A percentile compares a stretch with the other conserved stretches of the same genome.
These are phyloP conservation scores for Thalassiosira hispida DNA, from an alignment of 352 stramenopile genomes.

Conservation along the genomic window DNA sequence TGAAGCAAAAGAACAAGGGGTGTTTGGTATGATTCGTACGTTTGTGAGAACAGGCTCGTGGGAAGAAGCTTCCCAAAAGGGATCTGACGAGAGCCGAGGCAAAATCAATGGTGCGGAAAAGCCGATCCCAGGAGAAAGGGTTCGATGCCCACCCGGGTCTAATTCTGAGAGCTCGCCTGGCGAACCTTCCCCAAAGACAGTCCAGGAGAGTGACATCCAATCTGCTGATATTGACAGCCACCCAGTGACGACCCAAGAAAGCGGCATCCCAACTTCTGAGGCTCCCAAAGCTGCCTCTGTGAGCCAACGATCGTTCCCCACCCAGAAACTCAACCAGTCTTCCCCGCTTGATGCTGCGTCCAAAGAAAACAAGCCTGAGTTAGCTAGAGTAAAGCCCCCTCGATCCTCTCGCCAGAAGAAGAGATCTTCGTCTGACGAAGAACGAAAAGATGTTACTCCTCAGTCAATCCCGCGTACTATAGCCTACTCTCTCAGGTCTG, in stretches of 20 bases:
- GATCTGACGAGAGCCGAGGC: background rate
- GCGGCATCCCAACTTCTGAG: conserved; percentile 43
- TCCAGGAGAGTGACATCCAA: background rate
- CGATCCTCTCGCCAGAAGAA: conserved; percentile 10
- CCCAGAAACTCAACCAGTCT: conserved; percentile 13
- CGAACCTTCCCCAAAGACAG: background rate
- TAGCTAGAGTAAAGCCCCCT: background rate
- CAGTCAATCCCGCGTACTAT: conserved; percentile 58
- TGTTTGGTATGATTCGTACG: background rate
- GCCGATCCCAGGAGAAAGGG: no score
- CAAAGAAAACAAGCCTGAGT: conserved; percentile 6
- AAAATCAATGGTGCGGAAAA: no score
- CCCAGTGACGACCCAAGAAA: conserved; percentile 39
- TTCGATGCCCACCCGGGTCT: background rate
- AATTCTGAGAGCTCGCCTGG: background rate
- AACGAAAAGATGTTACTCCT: conserved; percentile 30
- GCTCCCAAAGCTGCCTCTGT: background rate
- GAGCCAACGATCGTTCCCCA: background rate
- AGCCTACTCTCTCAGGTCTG: conserved; percentile 71
- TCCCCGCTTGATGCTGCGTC: background rate
- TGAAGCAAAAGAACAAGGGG: background rate
- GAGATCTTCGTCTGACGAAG: background rate
- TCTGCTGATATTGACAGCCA: background rate
- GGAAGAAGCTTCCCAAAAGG: background rate
- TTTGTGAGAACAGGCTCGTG: conserved; percentile 4